These are phyloP conservation scores for Amanita phalloides DNA, from an alignment of 768 basidiomycete genomes.

Conservation along the genomic window DNA sequence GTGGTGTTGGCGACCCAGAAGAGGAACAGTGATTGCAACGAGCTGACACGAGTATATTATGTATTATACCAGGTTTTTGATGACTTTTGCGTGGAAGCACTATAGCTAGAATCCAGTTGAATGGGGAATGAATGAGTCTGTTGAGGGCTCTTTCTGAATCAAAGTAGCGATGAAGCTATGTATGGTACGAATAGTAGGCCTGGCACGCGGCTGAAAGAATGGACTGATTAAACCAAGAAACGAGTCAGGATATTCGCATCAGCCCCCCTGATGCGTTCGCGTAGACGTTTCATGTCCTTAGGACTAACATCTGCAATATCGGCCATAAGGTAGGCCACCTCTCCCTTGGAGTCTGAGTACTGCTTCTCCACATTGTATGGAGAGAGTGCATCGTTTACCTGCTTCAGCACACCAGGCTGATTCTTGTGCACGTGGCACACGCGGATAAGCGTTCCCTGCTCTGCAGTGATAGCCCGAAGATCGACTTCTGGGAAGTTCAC, in stretches of 20 bases:
- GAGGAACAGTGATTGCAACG: constrained; percentile 48
- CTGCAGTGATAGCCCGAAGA: constrained; percentile 80
- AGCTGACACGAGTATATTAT: constrained; percentile 1
- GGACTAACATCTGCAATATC: constrained; percentile 90
- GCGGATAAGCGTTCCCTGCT: constrained; percentile 73
- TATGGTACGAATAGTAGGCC: constrained; percentile 21
- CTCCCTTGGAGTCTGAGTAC: constrained; percentile 94
- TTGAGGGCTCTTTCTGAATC: constrained; percentile 22
- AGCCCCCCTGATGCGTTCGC: constrained; percentile 68
- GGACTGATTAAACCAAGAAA: constrained; percentile 46
- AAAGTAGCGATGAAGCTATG: constrained; percentile 12
- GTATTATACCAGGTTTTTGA: constrained; percentile 2
- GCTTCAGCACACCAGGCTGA: constrained; percentile 87
- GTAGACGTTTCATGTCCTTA: constrained; percentile 66
- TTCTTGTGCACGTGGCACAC: constrained; percentile 95
- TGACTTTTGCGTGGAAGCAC: constrained; percentile 5
- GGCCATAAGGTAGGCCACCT: constrained; percentile 91
- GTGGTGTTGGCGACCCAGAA: constrained; percentile 92
- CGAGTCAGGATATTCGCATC: constrained; percentile 86
- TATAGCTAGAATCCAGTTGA: constrained; percentile 37
- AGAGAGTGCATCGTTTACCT: constrained; percentile 89
- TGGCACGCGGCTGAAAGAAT: neutral
- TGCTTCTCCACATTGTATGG: constrained; percentile 99
- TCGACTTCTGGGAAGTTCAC: constrained; percentile 99
- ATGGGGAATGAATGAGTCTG: constrained; percentile 23